phyloP scores from a whole-genome alignment of 176 grass and related monocot genomes.

The Hordeum marinum region DNA sequence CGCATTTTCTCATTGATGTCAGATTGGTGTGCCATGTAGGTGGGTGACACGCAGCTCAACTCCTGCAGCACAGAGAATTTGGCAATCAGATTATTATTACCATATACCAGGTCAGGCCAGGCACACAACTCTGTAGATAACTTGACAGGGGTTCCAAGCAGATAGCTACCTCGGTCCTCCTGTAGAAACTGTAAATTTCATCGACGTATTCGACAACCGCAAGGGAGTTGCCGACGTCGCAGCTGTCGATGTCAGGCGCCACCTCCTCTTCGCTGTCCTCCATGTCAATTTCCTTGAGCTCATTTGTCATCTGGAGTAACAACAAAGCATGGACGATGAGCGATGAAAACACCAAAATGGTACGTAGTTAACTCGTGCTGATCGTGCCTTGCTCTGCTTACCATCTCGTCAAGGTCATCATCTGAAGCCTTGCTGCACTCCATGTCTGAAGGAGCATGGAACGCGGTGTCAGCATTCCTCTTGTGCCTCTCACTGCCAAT shows the following conservation, averaged over 20 bases:
- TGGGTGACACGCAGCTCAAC: conserved; percentile 57
- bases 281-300: conserved; percentile 78
- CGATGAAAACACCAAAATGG: not conserved
- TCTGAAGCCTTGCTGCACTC: conserved; percentile 22
- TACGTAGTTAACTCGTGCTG: not conserved
- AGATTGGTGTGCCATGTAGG: conserved; percentile 67
- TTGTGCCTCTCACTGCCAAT: conserved; percentile 66
- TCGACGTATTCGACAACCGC: conserved; percentile 84
- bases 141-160: not conserved
- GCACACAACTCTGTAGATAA: not conserved
- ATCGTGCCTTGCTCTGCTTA: conserved; percentile 11
- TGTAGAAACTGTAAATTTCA: conserved; percentile 72
- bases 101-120: not conserved
- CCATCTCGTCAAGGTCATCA: conserved; percentile 31
- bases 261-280: conserved; percentile 58
- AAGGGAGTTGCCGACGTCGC: conserved; percentile 62
- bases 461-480: conserved; percentile 27
- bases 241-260: conserved; percentile 63
- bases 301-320: conserved; percentile 48
- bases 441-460: conserved; percentile 31
- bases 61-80: conserved; percentile 28
- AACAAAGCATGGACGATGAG: not conserved
- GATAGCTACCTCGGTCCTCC: conserved; percentile 55
- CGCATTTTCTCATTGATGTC: conserved; percentile 96
- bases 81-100: not conserved